phyloP scores from a whole-genome alignment of 495 filamentous ascomycete species.

The Recurvomyces mirabilis region DNA sequence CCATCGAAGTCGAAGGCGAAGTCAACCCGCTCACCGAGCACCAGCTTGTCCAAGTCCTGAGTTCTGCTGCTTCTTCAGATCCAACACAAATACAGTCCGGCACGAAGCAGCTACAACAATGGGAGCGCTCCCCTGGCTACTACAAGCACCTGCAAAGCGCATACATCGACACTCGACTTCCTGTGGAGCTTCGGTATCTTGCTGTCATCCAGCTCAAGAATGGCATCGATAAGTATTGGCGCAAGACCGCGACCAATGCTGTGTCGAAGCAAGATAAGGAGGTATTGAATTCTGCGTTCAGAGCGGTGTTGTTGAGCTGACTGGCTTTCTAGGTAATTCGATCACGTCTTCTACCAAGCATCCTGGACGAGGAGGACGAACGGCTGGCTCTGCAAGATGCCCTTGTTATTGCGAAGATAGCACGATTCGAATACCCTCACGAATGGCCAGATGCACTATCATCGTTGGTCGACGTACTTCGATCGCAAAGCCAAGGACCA shows the following conservation, averaged over 20 bases:
- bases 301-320: no score
- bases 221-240: conserved; percentile 89
- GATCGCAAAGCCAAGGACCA: conserved; percentile 38
- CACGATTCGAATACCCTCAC: conserved; percentile 74
- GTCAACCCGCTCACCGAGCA: conserved; percentile 51
- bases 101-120: conserved; percentile 69
- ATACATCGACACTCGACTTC: conserved; percentile 65
- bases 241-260: conserved; percentile 56
- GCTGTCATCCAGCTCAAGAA: conserved; percentile 91
- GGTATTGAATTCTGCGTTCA: no score
- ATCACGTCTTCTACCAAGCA: conserved; percentile 55
- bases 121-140: conserved; percentile 68
- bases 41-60: conserved; percentile 60
- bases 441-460: conserved; percentile 57
- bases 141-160: conserved; percentile 65
- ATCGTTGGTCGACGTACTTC: conserved; percentile 49
- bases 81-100: conserved; percentile 67
- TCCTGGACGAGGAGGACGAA: conserved; percentile 59
- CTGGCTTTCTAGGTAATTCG: no score
- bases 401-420: conserved; percentile 74
- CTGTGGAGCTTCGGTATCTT: conserved; percentile 68
- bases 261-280: conserved; percentile 65
- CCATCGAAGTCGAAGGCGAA: conserved; percentile 47
- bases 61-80: conserved; percentile 60
- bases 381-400: conserved; percentile 76